phyloP scores from a whole-genome alignment of 2,329 filamentous ascomycete genomes.

The Alternaria ventricosa region DNA sequence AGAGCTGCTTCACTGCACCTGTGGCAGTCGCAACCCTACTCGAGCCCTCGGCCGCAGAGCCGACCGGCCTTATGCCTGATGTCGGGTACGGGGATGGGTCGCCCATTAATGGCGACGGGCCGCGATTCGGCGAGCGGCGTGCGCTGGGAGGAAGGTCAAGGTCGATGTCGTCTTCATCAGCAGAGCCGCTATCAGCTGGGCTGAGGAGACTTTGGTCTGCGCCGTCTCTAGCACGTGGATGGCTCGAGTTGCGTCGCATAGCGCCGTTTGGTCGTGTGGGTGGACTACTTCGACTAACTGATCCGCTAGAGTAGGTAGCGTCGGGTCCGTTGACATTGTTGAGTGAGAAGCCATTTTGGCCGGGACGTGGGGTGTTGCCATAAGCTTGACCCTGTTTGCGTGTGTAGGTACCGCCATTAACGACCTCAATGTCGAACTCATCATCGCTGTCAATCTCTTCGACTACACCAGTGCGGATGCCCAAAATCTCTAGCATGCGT shows the following conservation, averaged over 20 bases:
- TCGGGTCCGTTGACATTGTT: conserved; percentile 58
- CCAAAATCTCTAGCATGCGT: conserved; percentile 94
- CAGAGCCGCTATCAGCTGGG: conserved; percentile 55
- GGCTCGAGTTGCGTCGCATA: conserved; percentile 60
- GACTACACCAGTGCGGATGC: conserved; percentile 94
- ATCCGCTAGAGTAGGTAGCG: conserved; percentile 66
- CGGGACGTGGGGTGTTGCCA: conserved; percentile 73
- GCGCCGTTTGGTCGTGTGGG: conserved; percentile 50
- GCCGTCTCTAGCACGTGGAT: conserved; percentile 55
- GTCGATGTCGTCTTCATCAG: conserved; percentile 61
- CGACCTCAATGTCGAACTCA: conserved; percentile 91
- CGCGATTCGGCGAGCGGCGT: conserved; percentile 52
- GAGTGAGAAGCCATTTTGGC: conserved; percentile 61
- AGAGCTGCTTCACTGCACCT: conserved; percentile 79
- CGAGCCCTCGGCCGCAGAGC: conserved; percentile 25
- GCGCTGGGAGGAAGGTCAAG: conserved; percentile 67
- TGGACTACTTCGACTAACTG: conserved; percentile 59
- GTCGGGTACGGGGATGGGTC: conserved; percentile 49
- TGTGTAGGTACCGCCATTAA: conserved; percentile 73
- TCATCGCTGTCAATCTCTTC: conserved; percentile 98
- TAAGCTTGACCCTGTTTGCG: conserved; percentile 80
- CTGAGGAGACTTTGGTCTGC: conserved; percentile 63
- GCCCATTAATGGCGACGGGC: conserved; percentile 35
- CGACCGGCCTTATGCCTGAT: conserved; percentile 40
- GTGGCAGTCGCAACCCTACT: conserved; percentile 67